Evolutionary conservation across 2,329 filamentous ascomycete genomes (phyloP).

Genomic region (Decorospora gaudefroyi): DNA sequence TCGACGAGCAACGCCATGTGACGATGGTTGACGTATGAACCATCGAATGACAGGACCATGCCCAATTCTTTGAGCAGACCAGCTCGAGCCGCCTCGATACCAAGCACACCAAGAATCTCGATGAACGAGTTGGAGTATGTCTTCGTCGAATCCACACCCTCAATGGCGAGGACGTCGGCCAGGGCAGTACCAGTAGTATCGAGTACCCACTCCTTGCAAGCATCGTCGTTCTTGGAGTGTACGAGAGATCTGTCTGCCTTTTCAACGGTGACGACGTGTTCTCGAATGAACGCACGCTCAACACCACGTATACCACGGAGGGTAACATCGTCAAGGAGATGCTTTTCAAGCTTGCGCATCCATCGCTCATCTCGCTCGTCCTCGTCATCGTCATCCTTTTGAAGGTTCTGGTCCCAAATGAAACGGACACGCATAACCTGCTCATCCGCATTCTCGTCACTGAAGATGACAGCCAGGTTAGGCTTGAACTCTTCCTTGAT

Average conservation of each 20-base stretch:
- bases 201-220: conserved; percentile 91
- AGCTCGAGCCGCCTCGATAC: conserved; percentile 90
- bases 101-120: conserved; percentile 91
- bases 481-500: conserved; percentile 85
- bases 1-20: conserved; percentile 94
- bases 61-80: conserved; percentile 87
- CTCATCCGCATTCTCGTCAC: conserved; percentile 95
- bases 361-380: conserved; percentile 74
- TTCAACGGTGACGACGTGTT: conserved; percentile 51
- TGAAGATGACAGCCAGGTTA: conserved; percentile 87
- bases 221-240: conserved; percentile 71
- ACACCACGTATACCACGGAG: conserved; percentile 89
- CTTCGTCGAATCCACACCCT: conserved; percentile 82
- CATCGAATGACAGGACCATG: conserved; percentile 93
- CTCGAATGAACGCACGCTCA: conserved; percentile 88
- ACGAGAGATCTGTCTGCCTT: conserved; percentile 76
- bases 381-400: conserved; percentile 73
- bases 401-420: conserved; percentile 61
- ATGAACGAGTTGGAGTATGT: conserved; percentile 96
- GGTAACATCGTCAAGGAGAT: conserved; percentile 87
- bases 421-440: conserved; percentile 92
- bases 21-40: conserved; percentile 98
- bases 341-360: conserved; percentile 86
- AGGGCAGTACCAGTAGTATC: conserved; percentile 92
- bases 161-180: conserved; percentile 79